A percentile compares a stretch with the other conserved stretches of the same genome.
phyloP scores from a whole-genome alignment of 148 eudicot genomes.

The Spergularia bocconei region DNA sequence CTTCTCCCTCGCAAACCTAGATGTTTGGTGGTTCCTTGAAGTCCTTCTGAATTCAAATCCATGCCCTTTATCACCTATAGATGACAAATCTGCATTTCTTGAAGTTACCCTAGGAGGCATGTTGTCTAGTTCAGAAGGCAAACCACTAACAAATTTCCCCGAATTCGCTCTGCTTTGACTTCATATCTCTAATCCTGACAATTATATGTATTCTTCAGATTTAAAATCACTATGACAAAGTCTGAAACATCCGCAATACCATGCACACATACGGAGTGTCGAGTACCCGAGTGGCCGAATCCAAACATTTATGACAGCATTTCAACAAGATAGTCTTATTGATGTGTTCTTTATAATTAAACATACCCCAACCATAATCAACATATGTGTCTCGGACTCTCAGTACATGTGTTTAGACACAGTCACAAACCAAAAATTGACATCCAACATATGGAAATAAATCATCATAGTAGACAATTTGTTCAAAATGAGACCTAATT shows the following conservation, averaged over 20 bases:
- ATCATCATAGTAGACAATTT: background rate
- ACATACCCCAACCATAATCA: too few species aligned
- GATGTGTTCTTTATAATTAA: too few species aligned
- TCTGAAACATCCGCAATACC: background rate
- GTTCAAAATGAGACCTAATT: background rate
- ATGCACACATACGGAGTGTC: background rate
- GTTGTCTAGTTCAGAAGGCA: slow-evolving; percentile 16
- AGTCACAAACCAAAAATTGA: background rate
- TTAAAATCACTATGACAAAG: background rate
- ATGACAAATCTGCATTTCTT: slow-evolving; percentile 18
- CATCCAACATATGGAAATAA: background rate
- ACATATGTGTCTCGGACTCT: too few species aligned
- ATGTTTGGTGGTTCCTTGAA: slow-evolving; percentile 35
- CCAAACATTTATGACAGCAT: too few species aligned
- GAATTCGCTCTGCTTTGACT: slow-evolving; percentile 10
- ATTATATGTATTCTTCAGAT: background rate
- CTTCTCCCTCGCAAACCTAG: slow-evolving; percentile 41
- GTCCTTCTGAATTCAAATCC: slow-evolving; percentile 34
- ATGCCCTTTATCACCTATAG: slow-evolving; percentile 30
- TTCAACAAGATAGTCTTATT: too few species aligned
- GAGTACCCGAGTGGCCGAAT: too few species aligned
- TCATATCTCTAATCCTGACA: slow-evolving; percentile 30
- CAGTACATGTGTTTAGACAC: too few species aligned
- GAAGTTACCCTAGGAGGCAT: slow-evolving; percentile 31
- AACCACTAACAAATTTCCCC: slow-evolving; percentile 9